A percentile compares a stretch with the other conserved stretches of the same genome.
These are phyloP conservation scores for Vaccinium darrowii DNA, from an alignment of 148 eudicot species.

Conservation along the genomic window DNA sequence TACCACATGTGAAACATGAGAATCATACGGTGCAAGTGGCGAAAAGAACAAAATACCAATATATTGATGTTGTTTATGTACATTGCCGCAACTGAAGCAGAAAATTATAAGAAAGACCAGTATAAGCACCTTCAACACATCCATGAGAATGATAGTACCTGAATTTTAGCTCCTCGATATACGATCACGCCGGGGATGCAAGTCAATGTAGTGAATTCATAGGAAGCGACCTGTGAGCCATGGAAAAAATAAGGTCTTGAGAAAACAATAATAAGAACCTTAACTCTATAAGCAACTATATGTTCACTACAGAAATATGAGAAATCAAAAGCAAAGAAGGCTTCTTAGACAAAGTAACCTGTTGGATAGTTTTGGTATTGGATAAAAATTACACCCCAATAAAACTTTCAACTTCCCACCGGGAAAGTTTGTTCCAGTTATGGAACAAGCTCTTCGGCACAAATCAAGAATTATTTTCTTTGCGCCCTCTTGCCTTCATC, in stretches of 20 bases:
- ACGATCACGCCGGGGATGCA: slow-evolving; percentile 98
- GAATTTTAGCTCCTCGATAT: slow-evolving; percentile 98
- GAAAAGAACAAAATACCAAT: background rate
- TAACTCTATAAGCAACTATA: background rate
- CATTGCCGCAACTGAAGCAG: background rate
- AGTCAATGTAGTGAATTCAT: slow-evolving; percentile 97
- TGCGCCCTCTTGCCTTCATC: background rate
- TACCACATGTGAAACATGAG: slow-evolving; percentile 3
- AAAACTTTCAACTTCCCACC: background rate
- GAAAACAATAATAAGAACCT: background rate
- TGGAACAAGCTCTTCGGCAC: background rate
- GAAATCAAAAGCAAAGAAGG: background rate
- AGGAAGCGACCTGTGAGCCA: slow-evolving; percentile 88
- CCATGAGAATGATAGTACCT: slow-evolving; percentile 43
- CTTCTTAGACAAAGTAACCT: background rate
- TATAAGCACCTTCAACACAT: background rate
- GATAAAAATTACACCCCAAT: background rate
- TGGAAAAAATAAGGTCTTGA: slow-evolving; percentile 12
- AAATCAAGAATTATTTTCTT: background rate
- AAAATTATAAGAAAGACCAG: background rate
- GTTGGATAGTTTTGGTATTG: background rate
- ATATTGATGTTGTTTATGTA: background rate
- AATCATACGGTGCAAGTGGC: background rate
- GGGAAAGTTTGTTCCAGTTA: background rate
- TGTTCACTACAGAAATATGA: background rate